phyloP scores from a whole-genome alignment of 139 green algal genomes.

The Mychonastes homosphaera region DNA sequence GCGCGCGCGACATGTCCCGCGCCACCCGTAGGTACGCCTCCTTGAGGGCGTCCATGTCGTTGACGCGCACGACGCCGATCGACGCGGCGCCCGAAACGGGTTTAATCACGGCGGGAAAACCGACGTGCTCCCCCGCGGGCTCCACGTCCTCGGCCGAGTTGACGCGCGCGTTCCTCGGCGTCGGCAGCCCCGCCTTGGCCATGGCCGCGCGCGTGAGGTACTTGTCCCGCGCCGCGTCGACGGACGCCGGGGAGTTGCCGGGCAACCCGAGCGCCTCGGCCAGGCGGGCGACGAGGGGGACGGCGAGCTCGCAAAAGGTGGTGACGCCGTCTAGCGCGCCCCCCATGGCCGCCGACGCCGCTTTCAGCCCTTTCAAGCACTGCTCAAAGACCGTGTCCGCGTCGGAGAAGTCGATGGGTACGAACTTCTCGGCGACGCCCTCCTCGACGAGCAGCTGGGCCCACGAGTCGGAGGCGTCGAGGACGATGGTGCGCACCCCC shows the following conservation, averaged over 20 bases:
- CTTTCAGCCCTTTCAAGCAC: slow-evolving; percentile 48
- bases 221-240: slow-evolving; percentile 82
- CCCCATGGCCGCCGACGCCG: slow-evolving; percentile 29
- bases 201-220: slow-evolving; percentile 48
- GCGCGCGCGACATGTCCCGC: slow-evolving; percentile 36
- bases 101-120: slow-evolving; percentile 83
- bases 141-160: slow-evolving; percentile 31
- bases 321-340: slow-evolving; percentile 70
- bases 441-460: slow-evolving; percentile 55
- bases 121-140: slow-evolving; percentile 48
- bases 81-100: slow-evolving; percentile 58
- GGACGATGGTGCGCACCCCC: slow-evolving; percentile 56
- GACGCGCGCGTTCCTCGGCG: slow-evolving; percentile 52
- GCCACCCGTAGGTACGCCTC: slow-evolving; percentile 37
- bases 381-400: slow-evolving; percentile 67
- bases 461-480: slow-evolving; percentile 78
- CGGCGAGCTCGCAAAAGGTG: slow-evolving; percentile 82
- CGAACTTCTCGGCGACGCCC: slow-evolving; percentile 64
- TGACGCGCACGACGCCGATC: slow-evolving; percentile 75
- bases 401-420: slow-evolving; percentile 73
- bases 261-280: slow-evolving; percentile 69
- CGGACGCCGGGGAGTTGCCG: slow-evolving; percentile 40
- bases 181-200: slow-evolving; percentile 59
- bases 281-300: slow-evolving; percentile 67
- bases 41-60: slow-evolving; percentile 49